Conservation (phyloP, 1,139 yeast species). For the Geotrichum candidum region DNA sequence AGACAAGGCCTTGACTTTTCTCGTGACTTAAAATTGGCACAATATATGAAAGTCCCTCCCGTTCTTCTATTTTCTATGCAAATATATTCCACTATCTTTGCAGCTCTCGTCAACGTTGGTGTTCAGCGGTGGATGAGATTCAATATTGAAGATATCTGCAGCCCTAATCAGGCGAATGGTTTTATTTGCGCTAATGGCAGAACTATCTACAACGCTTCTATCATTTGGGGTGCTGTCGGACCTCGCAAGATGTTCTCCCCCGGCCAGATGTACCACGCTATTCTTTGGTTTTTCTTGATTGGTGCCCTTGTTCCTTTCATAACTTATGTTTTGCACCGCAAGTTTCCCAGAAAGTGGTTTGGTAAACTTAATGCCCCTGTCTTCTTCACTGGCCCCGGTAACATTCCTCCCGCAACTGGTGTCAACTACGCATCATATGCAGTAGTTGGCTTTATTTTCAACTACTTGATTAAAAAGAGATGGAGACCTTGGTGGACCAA, state of each 20-base stretch:
- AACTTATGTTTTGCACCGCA: conserved; percentile 39
- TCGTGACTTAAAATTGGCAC: conserved; percentile 46
- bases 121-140: conserved; percentile 41
- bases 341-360: conserved; percentile 34
- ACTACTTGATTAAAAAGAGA: conserved; percentile 37
- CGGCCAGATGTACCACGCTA: conserved; percentile 33
- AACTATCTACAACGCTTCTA: conserved; percentile 44
- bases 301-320: conserved; percentile 38
- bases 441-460: conserved; percentile 40
- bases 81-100: conserved; percentile 35
- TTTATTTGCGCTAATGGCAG: conserved; percentile 43
- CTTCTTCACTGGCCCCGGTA: conserved; percentile 40
- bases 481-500: conserved; percentile 49
- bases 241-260: conserved; percentile 42
- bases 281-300: conserved; percentile 38
- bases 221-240: conserved; percentile 56
- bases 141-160: conserved; percentile 40
- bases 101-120: conserved; percentile 32
- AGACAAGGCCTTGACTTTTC: conserved; percentile 46
- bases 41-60: conserved; percentile 38
- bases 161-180: conserved; percentile 33
- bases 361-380: conserved; percentile 38
- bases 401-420: conserved; percentile 43
- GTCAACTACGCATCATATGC: conserved; percentile 39
- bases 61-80: conserved; percentile 44